Evolutionary conservation across 2,329 filamentous ascomycete species (phyloP).

Genomic region (Hymenoscyphus fraxineus): DNA sequence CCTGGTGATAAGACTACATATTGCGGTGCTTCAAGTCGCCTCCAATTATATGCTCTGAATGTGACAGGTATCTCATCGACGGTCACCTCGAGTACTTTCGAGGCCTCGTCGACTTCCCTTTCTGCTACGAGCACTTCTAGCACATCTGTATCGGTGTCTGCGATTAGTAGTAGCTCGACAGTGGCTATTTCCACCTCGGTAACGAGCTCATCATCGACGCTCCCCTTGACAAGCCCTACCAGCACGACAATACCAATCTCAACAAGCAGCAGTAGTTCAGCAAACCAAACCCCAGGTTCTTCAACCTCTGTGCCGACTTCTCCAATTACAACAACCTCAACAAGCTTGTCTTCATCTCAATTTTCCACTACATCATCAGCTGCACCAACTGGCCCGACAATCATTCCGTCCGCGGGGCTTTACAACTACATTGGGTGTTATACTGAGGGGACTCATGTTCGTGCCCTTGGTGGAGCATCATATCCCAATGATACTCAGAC

Average conservation of each 20-base stretch:
- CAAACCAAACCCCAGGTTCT: background rate
- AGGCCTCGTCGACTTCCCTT: background rate
- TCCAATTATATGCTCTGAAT: slow-evolving; percentile 16
- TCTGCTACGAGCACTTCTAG: background rate
- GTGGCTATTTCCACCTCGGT: background rate
- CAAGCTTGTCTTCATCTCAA: slow-evolving; percentile 3
- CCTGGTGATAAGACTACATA: slow-evolving; percentile 7
- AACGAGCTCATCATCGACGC: background rate
- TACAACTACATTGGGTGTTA: slow-evolving; percentile 33
- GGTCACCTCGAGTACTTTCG: background rate
- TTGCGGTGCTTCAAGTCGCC: slow-evolving; percentile 28
- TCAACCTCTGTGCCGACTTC: slow-evolving; percentile 5
- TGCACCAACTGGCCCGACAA: slow-evolving; percentile 19
- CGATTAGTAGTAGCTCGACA: background rate
- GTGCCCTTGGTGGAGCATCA: slow-evolving; percentile 24
- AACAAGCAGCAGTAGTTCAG: background rate
- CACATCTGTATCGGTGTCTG: background rate
- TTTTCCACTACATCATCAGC: slow-evolving; percentile 14
- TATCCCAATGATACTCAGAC: slow-evolving; percentile 29
- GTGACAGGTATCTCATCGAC: background rate
- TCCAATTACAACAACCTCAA: slow-evolving; percentile 11
- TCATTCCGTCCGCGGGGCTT: slow-evolving; percentile 19
- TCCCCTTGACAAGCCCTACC: background rate
- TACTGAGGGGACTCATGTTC: slow-evolving; percentile 26
- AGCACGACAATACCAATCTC: background rate